Conservation (phyloP, 2,329 filamentous ascomycete genomes). For the Pseudogymnoascus sp. region DNA sequence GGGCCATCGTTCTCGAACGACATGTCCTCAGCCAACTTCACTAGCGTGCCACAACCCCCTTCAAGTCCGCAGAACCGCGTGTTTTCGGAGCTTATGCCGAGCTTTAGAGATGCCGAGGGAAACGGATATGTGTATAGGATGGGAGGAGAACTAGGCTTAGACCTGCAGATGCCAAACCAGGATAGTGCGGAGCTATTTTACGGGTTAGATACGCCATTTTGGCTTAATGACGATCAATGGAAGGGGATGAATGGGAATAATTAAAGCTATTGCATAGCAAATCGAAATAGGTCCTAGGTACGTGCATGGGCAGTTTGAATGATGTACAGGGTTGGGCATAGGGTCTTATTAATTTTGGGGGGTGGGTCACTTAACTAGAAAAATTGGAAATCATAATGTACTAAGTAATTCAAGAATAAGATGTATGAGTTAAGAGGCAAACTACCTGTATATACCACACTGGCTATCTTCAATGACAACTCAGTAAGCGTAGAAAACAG, state of each 20-base stretch:
- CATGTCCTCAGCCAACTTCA: neutral
- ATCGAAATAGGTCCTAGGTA: neutral
- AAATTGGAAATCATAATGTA: neutral
- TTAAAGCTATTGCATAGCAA: neutral
- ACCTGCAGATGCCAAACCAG: constrained; percentile 3
- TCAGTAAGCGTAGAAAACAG: neutral
- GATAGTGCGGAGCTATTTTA: constrained; percentile 6
- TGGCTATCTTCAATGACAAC: neutral
- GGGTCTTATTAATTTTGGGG: neutral
- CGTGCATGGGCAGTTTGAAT: neutral
- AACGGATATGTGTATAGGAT: constrained; percentile 2
- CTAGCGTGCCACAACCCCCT: neutral
- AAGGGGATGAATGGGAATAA: neutral
- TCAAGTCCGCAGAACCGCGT: neutral
- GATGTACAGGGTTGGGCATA: neutral
- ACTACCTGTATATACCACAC: neutral
- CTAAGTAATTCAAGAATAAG: neutral
- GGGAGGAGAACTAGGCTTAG: neutral
- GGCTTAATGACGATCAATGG: constrained; percentile 9
- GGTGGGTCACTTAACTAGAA: neutral
- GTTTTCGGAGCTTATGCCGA: neutral
- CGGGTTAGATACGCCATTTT: constrained; percentile 9
- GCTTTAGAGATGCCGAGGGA: neutral
- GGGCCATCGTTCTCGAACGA: neutral
- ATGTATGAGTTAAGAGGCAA: neutral